Conservation (phyloP, 2,329 filamentous ascomycete species). For the Diatrype stigma region DNA sequence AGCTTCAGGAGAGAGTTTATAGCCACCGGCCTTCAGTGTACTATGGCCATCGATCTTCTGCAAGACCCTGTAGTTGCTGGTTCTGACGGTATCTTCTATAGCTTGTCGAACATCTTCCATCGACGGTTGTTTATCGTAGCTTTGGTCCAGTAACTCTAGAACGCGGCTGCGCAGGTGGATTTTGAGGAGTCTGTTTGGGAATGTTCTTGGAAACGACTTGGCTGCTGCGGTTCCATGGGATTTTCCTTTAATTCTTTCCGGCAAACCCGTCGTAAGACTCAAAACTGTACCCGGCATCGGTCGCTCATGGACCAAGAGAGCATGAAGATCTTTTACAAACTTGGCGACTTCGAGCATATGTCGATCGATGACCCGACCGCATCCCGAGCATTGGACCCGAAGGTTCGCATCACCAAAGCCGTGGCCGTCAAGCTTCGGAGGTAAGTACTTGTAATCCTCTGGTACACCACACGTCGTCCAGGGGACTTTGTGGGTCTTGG, state of each 20-base stretch:
- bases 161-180: constrained; percentile 40
- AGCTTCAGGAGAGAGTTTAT: constrained; percentile 22
- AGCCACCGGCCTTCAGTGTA: constrained; percentile 14
- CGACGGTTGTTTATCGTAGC: constrained; percentile 27
- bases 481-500: constrained; percentile 35
- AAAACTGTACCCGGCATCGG: constrained; percentile 69
- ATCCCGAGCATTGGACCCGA: constrained; percentile 43
- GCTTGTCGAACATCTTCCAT: constrained; percentile 48
- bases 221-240: constrained; percentile 15
- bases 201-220: constrained; percentile 34
- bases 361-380: constrained; percentile 47
- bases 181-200: constrained; percentile 57
- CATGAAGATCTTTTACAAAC: constrained; percentile 53
- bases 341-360: constrained; percentile 57
- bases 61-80: constrained; percentile 29
- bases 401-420: constrained; percentile 62
- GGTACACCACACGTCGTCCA: constrained; percentile 55
- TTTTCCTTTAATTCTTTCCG: no score
- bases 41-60: constrained; percentile 34
- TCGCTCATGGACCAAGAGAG: constrained; percentile 38
- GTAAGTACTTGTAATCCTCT: constrained; percentile 30
- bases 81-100: constrained; percentile 42
- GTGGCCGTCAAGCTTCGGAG: constrained; percentile 38
- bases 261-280: constrained; percentile 46
- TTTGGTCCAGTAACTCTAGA: constrained; percentile 29